Conservation (phyloP, 129 eudicot genomes). For the Silybum marianum region DNA sequence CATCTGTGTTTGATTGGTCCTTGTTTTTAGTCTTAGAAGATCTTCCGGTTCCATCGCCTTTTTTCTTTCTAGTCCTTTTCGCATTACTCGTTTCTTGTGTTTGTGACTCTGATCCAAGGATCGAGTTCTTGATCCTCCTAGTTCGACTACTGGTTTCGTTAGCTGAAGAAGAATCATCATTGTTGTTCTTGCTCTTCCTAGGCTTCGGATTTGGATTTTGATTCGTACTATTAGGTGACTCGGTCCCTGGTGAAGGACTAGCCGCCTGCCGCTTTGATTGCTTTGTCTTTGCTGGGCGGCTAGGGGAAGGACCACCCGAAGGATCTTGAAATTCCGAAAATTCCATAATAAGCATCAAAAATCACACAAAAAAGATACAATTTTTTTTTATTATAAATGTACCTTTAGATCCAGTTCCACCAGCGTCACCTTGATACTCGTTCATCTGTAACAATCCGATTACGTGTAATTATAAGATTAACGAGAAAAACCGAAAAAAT, state of each 20-base stretch:
- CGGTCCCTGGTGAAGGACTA: constrained; percentile 14
- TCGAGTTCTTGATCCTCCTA: constrained; percentile 29
- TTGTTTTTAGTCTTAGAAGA: constrained; percentile 37
- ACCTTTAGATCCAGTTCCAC: constrained; percentile 30
- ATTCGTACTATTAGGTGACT: no score
- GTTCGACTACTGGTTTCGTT: constrained; percentile 28
- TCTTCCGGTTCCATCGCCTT: constrained; percentile 33
- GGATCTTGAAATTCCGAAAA: background rate
- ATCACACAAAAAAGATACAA: background rate
- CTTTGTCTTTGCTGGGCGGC: constrained; percentile 27
- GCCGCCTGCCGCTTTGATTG: constrained; percentile 26
- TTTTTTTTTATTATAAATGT: background rate
- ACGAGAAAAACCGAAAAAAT: background rate
- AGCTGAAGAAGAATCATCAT: constrained; percentile 7
- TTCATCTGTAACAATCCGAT: constrained; percentile 29
- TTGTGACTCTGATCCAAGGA: constrained; percentile 30
- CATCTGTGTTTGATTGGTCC: constrained; percentile 29
- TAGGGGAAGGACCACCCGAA: constrained; percentile 18
- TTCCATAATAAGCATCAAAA: background rate
- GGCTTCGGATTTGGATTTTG: constrained; percentile 24
- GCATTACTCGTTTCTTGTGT: constrained; percentile 28
- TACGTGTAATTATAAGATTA: background rate
- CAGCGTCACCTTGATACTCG: constrained; percentile 33
- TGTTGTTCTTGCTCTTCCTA: constrained; percentile 35
- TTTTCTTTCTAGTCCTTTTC: constrained; percentile 32